Conservation (phyloP, 75 land plant species). For the Cryptomeria japonica region DNA sequence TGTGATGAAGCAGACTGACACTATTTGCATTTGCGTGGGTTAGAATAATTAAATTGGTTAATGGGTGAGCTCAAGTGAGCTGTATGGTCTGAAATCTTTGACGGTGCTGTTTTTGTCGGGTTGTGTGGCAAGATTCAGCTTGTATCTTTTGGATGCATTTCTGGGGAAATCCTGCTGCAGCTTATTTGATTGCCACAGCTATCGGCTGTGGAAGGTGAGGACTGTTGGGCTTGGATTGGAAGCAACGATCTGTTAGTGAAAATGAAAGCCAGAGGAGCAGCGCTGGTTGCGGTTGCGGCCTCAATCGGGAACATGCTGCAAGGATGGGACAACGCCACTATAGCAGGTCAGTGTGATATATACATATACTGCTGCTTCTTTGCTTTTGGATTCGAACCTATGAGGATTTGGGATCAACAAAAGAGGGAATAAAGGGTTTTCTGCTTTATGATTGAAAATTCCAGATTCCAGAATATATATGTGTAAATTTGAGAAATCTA, state of each 20-base stretch:
- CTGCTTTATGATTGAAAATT: neutral
- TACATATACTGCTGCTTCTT: neutral
- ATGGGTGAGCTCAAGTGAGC: neutral
- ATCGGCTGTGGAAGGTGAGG: neutral
- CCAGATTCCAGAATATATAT: neutral
- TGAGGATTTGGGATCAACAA: neutral
- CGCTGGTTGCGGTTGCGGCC: constrained; percentile 66
- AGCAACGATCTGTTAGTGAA: neutral
- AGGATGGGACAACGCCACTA: constrained; percentile 89
- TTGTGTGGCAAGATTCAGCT: neutral
- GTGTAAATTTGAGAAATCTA: neutral
- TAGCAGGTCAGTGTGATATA: constrained; percentile 53
- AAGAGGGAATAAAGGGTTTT: neutral
- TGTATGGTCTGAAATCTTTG: neutral
- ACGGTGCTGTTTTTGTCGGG: neutral
- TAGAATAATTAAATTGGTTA: too few species aligned
- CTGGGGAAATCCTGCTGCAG: neutral
- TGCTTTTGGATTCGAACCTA: neutral
- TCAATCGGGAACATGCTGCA: constrained; percentile 77
- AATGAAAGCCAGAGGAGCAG: constrained; percentile 35
- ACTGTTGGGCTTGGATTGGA: neutral
- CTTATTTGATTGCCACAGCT: neutral
- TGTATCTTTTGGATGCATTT: neutral
- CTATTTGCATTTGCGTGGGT: neutral
- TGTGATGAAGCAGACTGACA: neutral